Evolutionary conservation across 768 basidiomycete genomes (phyloP).

Genomic region (Paxillus ammoniavirescens): DNA sequence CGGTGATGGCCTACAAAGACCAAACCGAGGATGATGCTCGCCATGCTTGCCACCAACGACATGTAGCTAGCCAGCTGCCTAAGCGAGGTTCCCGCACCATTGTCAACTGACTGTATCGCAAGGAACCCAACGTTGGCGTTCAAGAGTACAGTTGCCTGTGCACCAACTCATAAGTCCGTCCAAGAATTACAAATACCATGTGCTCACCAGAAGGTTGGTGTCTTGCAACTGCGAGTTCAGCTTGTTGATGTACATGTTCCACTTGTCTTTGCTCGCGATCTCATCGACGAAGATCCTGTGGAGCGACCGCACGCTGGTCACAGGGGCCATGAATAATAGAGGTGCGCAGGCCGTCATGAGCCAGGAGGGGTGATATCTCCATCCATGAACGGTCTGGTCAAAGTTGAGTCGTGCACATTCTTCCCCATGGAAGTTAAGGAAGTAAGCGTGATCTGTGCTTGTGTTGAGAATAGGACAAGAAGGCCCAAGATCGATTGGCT

Average conservation of each 20-base stretch:
- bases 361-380: conserved; percentile 29
- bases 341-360: conserved; percentile 39
- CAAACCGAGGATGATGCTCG: conserved; percentile 42
- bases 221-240: conserved; percentile 51
- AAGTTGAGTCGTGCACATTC: conserved; percentile 40
- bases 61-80: conserved; percentile 43
- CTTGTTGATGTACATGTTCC: conserved; percentile 44
- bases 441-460: conserved; percentile 32
- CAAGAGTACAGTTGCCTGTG: conserved; percentile 54
- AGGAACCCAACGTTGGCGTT: conserved; percentile 61
- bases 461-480: conserved; percentile 2
- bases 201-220: conserved; percentile 50
- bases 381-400: conserved; percentile 31
- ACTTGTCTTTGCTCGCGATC: conserved; percentile 38
- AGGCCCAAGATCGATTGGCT: not conserved
- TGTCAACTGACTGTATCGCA: conserved; percentile 41
- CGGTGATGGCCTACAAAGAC: conserved; percentile 44
- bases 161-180: not conserved
- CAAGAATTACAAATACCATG: not conserved
- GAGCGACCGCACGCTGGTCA: conserved; percentile 42
- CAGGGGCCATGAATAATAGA: conserved; percentile 50
- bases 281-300: conserved; percentile 51
- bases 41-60: conserved; percentile 42
- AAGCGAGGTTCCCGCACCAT: conserved; percentile 19
- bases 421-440: conserved; percentile 44